These are phyloP conservation scores for Jacaranda copaia DNA, from an alignment of 257 asterid genomes.

Conservation along the genomic window DNA sequence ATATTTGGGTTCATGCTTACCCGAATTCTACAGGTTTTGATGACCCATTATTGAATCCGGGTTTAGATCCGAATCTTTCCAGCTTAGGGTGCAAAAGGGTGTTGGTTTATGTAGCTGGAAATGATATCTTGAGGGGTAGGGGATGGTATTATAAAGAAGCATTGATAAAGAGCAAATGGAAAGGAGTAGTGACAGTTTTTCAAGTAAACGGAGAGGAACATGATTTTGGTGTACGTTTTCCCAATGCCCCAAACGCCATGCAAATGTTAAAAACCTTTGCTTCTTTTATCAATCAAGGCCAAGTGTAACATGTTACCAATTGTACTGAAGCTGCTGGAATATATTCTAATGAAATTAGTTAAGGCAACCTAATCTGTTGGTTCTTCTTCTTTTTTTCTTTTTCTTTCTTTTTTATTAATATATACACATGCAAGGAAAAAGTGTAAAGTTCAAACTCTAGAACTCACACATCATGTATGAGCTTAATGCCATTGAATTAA, in stretches of 20 bases:
- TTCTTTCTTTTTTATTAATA: too few species aligned
- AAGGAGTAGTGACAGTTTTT: constrained; percentile 13
- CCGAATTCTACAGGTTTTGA: constrained; percentile 46
- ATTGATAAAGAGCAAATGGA: constrained; percentile 24
- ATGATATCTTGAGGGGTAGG: constrained; percentile 25
- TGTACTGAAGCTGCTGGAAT: too few species aligned
- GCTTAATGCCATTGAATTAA: too few species aligned
- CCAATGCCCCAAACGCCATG: background rate
- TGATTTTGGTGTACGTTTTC: constrained; percentile 21
- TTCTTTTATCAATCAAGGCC: background rate
- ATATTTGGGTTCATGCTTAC: constrained; percentile 41
- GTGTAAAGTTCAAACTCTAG: too few species aligned
- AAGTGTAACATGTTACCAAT: background rate
- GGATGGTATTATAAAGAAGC: constrained; percentile 21
- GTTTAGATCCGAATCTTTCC: constrained; percentile 25
- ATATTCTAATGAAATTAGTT: too few species aligned
- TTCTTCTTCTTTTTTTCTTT: too few species aligned
- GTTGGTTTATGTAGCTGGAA: constrained; percentile 26
- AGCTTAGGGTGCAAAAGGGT: constrained; percentile 28
- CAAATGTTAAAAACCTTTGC: background rate
- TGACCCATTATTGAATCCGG: constrained; percentile 39
- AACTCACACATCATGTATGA: too few species aligned
- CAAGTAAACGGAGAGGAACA: constrained; percentile 34
- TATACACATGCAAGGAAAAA: too few species aligned
- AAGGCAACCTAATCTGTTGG: too few species aligned